Base-by-base conservation (phyloP, 2,329 filamentous ascomycete species). In the Metarhizium anisopliae region DNA sequence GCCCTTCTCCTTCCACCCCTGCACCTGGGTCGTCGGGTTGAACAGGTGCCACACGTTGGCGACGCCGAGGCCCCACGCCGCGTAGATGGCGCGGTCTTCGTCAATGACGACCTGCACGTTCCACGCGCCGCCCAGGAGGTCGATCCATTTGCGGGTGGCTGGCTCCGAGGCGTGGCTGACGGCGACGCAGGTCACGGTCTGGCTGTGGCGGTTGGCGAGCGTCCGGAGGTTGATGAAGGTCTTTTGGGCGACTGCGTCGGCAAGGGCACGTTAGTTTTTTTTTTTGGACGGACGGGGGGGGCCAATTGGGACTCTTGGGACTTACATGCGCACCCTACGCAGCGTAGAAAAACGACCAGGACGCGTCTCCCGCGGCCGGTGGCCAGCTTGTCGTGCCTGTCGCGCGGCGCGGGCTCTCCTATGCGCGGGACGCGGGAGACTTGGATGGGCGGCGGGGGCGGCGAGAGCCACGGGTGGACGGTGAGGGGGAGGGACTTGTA, bases 131-230 rank as follows among this genome's bases (percentile, higher is more conserved):
- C 81, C 81, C 13, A 84, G 66, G 18, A 82, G 71, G 59, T 80
- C 77, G 50, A 82, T 62, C 81, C 81, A 84, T 59, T 78, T 79
- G 42, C 73, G 67, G 1, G 82, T 84, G 35, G 82, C 80, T 25
- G 74, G 70, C 4, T 72, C 67, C 8, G 81, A 83, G 43, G 81
- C 78, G 69, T 85, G 82, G 29, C 81, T 84, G 52, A 84, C 72
- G 59, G 81, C 81, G 55, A 84, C 72, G 70, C 80, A 84, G 56
- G 73, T 74, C 11, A 84, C 69, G 47, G 70, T 68, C 61, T 68
- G 67, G 53, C 75, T 70, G 61, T 81, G 72, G 52, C 76, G 76
- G 66, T 77, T 79, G 13, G 80, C 75, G 56, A 84, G 72, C 47
- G 77, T 70, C 52, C 81, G 79, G 54, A 84, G 74, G 58, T 74